Evolutionary conservation across 768 basidiomycete genomes (phyloP), one percentile per base, ranked within the genome.

Genomic region (Phlegmacium glaucopus): DNA sequence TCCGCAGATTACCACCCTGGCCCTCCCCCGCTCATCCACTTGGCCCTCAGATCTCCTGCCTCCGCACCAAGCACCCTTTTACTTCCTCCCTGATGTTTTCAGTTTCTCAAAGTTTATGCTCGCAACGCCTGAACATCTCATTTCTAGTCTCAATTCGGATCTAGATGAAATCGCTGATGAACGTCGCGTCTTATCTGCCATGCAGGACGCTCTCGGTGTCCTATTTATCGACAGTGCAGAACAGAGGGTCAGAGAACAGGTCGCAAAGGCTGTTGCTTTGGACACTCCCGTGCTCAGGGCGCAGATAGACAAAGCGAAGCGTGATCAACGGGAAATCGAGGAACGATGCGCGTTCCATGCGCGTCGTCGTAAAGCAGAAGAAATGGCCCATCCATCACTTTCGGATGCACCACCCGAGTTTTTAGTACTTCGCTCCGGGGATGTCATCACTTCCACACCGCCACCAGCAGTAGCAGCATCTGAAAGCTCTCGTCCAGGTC

Each of bases 11-110:
- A 94, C 94, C 4, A 97, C 95, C 0, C 78, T 98, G 28, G 94
- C 96, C 2, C 75, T 99, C 6, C 96, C 96, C 32, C 85, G 92
- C 17, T 94, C 95, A 2, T 59, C 72, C 12, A 91, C 92, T 3
- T 99, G 94, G 94, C 95, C 93, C 2, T 95, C 93, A 1, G 93
- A 95, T 50, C 77, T 94, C 2, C 70, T 96, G 26, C 87, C 90
- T 11, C 89, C 93, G 15, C 91, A 94, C 54, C 87, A 94, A 59
- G 90, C 93, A 0, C 95, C 96, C 6, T 98, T 94, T 72, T 82
- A 96, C 62, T 98, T 99, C 72, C 75, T 95, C 16, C 96, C 94
- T 1, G 93, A 97, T 59, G 88, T 96, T 34, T 83, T 84, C 53
- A 70, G 72, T 32, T 96, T 87, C 64, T 78, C 94, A 15, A 93